Evolutionary conservation across 2,329 filamentous ascomycete species (phyloP).

Genomic region (Neofusicoccum ribis): DNA sequence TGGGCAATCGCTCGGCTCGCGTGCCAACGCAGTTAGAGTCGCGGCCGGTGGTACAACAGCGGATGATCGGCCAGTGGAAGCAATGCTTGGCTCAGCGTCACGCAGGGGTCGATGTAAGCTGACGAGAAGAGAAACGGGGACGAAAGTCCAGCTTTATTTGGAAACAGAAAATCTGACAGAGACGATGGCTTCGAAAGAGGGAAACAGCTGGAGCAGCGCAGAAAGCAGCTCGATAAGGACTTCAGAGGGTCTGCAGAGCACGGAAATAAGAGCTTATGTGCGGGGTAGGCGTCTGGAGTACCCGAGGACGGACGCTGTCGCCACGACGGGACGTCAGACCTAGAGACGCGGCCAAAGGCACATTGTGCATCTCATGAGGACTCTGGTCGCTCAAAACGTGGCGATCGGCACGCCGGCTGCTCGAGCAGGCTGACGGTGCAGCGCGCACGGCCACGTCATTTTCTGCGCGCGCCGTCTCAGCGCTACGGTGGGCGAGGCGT

Average conservation of each 20-base stretch:
- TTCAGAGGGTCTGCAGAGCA: neutral
- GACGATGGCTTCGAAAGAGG: neutral
- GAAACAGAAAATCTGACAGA: neutral
- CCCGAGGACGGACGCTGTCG: neutral
- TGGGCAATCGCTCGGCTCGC: neutral
- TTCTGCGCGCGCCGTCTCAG: neutral
- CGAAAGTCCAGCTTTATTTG: neutral
- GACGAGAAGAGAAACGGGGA: neutral
- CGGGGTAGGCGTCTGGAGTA: neutral
- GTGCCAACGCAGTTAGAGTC: neutral
- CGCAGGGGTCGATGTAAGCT: constrained; percentile 10
- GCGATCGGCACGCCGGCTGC: neutral
- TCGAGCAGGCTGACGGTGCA: constrained; percentile 7
- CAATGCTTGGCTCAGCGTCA: neutral
- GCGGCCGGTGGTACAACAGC: neutral
- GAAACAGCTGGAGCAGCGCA: neutral
- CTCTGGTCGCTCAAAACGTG: constrained; percentile 9
- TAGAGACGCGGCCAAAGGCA: neutral
- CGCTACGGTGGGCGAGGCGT: neutral
- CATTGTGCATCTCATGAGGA: neutral
- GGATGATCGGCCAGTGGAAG: neutral
- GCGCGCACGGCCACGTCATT: constrained; percentile 8
- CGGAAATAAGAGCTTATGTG: constrained; percentile 9
- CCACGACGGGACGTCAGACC: neutral
- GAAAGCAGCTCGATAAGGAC: neutral